A percentile compares a stretch with the other conserved stretches of the same genome.
phyloP scores from a whole-genome alignment of 495 filamentous ascomycete species.

The Cryomyces minteri region DNA sequence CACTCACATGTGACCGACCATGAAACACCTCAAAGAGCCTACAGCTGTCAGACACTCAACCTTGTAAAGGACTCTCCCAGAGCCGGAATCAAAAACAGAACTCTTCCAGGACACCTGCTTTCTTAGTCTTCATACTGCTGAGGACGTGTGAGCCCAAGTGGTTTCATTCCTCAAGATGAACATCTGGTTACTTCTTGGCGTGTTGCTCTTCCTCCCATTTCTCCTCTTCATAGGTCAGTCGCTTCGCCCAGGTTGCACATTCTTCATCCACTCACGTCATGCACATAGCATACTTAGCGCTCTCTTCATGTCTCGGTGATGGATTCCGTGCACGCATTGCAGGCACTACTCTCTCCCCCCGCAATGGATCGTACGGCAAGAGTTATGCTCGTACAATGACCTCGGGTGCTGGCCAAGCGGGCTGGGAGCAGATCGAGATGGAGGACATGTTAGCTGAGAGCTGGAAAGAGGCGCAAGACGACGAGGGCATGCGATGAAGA shows the following conservation, averaged over 20 bases:
- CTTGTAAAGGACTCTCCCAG: too few relatives aligned
- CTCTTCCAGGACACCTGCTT: too few relatives aligned
- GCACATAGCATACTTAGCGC: constrained; percentile 30
- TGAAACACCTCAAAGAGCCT: too few relatives aligned
- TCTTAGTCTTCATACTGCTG: too few relatives aligned
- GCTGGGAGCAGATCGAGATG: constrained; percentile 25
- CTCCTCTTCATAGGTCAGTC: constrained; percentile 29
- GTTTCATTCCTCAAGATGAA: constrained; percentile 18
- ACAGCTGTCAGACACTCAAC: too few relatives aligned
- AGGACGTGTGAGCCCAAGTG: too few relatives aligned
- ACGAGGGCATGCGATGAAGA: too few relatives aligned
- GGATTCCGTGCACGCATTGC: constrained; percentile 28
- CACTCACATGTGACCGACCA: too few relatives aligned
- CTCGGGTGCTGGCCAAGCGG: constrained; percentile 27
- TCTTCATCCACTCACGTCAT: not conserved
- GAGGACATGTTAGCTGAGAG: not conserved
- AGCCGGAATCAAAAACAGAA: too few relatives aligned
- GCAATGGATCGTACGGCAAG: constrained; percentile 29
- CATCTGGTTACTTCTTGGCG: constrained; percentile 27
- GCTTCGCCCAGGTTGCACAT: not conserved
- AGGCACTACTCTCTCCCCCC: constrained; percentile 19
- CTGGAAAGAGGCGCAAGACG: too few relatives aligned
- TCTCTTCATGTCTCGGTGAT: constrained; percentile 41
- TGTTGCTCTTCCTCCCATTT: constrained; percentile 31
- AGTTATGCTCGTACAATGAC: constrained; percentile 37